Evolutionary conservation across 202 grass and related monocot species (phyloP), one percentile per base, ranked within the genome.

Genomic region (Saccharum hybrid): DNA sequence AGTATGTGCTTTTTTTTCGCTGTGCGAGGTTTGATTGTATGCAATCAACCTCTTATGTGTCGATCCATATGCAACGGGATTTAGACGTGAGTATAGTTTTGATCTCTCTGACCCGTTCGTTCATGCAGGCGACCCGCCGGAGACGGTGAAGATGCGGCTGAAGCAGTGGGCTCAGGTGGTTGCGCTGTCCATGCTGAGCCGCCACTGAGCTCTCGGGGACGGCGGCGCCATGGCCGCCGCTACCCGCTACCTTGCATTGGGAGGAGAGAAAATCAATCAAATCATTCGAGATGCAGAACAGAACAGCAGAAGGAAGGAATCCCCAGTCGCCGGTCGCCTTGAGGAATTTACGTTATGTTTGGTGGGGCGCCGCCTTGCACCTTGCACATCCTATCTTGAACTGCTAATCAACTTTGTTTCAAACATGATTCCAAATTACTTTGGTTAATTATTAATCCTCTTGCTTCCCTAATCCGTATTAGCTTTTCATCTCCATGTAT

Each of bases 111-210:
- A 43, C 15, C 23, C 7, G 26, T 41, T 46, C 5, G 7, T 57
- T 14, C 63, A 78, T 80, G 71, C 75, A 97, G 94, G 85, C 34
- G 94, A 97, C 48, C 51, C 81, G 34, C 91, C 91, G 69, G 94
- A 97, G 75, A 88, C 81, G 82, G 90, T 93, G 72, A 93, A 97
- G 91, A 88, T 72, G 85, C 87, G 87, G 54, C 78, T 97, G 82
- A 97, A 94, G 87, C 91, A 97, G 83, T 97, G 94, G 94, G 94
- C 94, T n/a, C 91, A 97, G 66, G 91, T 97, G 66, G 94, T 97
- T 52, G 94, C 88, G 41, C 80, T 92, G 19, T 90, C 91, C 26
- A 33, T 91, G 77, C 85, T 90, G 36, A 91, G 39, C 70, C 83
- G 82, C 31, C 59, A 38, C 68, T 83, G 69, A 76, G 74, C 68